Base-by-base conservation (phyloP, 345 rosid species). In the Bruguiera sexangula region DNA sequence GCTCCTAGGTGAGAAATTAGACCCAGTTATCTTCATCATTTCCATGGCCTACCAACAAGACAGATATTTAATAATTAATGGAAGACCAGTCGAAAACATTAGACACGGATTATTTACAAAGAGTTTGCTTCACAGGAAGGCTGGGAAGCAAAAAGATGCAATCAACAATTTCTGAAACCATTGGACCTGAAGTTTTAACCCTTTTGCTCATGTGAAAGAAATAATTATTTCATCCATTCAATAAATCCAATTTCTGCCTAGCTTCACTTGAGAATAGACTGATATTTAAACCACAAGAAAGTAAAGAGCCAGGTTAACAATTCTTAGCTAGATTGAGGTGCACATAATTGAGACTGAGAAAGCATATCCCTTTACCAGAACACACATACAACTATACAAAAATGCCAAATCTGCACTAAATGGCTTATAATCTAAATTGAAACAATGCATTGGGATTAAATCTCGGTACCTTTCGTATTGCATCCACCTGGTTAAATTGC, bases 41-140 rank as follows among this genome's bases (percentile, higher is more conserved):
- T 88, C 91, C 96, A 91, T 89, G 70, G 97, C 98, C 97, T 93
- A 66, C 34, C 61, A 69, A 27, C 34, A 39, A 9, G 8, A 56
- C 18, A 43, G 6, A n/a, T 4, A 55, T 55, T 22, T 55, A 5
- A 56, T 10, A 21, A 22, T 21, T 56, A 9, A 24, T 56, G 11
- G 18, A 56, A 10, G 29, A 3, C 18, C 50, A 43, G 4, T 43
- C 73, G 53, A 72, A 50, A 37, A 74, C 39, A 31, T 78, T 60
- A 70, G 29, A 57, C 27, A 58, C 52, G 36, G 74, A 39, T 68
- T 11, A 29, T 1, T 30, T 11, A 56, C 46, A 61, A 70, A 62
- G 46, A 58, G 52, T 48, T 32, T 51, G 19, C 24, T 30, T 52
- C 18, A 8, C 8, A 8, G 62, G 9, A 58, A 69, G 26, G 20